Base-by-base conservation (phyloP, 768 basidiomycete genomes). In the Pholiota molesta region DNA sequence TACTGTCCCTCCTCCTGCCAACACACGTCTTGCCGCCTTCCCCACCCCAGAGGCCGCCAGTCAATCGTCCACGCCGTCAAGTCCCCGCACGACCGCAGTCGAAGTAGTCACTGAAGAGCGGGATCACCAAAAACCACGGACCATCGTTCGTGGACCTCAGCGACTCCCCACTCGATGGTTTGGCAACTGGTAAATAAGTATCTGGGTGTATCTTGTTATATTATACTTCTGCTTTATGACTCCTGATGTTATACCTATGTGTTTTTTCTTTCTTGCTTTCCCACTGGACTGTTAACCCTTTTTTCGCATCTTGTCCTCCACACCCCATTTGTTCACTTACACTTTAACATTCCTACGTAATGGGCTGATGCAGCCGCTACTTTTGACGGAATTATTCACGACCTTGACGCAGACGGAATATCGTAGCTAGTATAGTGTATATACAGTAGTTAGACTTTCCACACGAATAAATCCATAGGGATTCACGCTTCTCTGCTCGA, bases 61-160 rank as follows among this genome's bases (percentile, higher is more conserved):
- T 21, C 76, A 83, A n/a, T 79, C 83, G 10, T 80, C 84, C 37
- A 82, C 83, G 7, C 80, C 86, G n/a, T 79, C 81, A 5, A 86
- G 86, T 71, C 91, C 90, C 17, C 85, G 85, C 63, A 94, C 92
- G 26, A 93, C 91, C 14, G 84, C 89, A 13, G 78, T 93, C 26
- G 89, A 86, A 65, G 79, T 89, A 44, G 69, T 87, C 42, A 86
- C 87, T 37, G 90, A 92, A 58, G 86, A 88, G 44, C 82, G 83
- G 51, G 81, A 81, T 6, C 78, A 78, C 21, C 74, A 65, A 52
- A 75, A 72, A 64, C 76, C 72, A 40, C 72, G 74, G 58, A 79
- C 80, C 35, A 75, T 83, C 54, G 77, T 78, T 63, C 83, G 82
- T 49, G 75, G 74, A 57, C 80, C 75, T 29, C 84, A 82, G 69